phyloP scores from a whole-genome alignment of 768 basidiomycete species.

The Boletus tomentosulus region DNA sequence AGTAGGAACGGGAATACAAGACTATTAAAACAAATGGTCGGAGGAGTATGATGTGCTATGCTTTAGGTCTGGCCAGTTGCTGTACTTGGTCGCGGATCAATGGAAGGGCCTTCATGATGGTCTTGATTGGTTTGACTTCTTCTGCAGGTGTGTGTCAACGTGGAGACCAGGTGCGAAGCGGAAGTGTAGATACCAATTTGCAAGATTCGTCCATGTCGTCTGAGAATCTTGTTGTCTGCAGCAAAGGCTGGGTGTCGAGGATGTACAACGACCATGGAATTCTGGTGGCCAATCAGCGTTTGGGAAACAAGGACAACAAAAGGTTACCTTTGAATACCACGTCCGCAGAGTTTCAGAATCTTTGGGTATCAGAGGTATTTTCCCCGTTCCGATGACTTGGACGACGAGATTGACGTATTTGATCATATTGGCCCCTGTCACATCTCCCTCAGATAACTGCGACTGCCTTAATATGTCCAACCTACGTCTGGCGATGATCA shows the following conservation, averaged over 20 bases:
- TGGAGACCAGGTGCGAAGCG: neutral
- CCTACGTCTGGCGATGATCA: slow-evolving; percentile 70
- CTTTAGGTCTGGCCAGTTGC: slow-evolving; percentile 16
- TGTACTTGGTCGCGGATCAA: slow-evolving; percentile 57
- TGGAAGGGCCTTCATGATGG: slow-evolving; percentile 65
- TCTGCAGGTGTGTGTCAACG: slow-evolving; percentile 36
- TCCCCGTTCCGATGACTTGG: slow-evolving; percentile 70
- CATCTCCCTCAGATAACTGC: neutral
- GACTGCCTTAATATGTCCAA: neutral
- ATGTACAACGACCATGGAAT: slow-evolving; percentile 70
- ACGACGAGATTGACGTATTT: slow-evolving; percentile 66
- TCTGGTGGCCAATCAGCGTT: slow-evolving; percentile 39
- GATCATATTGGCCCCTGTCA: slow-evolving; percentile 49
- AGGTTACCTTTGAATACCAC: slow-evolving; percentile 69
- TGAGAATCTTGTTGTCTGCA: slow-evolving; percentile 40
- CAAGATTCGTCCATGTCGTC: slow-evolving; percentile 62
- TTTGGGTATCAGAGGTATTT: slow-evolving; percentile 50
- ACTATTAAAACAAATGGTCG: neutral
- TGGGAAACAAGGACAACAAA: slow-evolving; percentile 9
- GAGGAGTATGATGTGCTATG: slow-evolving; percentile 6
- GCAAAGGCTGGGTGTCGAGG: slow-evolving; percentile 49
- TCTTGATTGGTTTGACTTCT: slow-evolving; percentile 68
- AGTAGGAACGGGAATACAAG: slow-evolving; percentile 9
- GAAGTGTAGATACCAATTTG: slow-evolving; percentile 51
- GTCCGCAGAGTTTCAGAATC: slow-evolving; percentile 50